phyloP scores from a whole-genome alignment of 108 stramenopile genomes.

The Asterionellopsis glacialis region DNA sequence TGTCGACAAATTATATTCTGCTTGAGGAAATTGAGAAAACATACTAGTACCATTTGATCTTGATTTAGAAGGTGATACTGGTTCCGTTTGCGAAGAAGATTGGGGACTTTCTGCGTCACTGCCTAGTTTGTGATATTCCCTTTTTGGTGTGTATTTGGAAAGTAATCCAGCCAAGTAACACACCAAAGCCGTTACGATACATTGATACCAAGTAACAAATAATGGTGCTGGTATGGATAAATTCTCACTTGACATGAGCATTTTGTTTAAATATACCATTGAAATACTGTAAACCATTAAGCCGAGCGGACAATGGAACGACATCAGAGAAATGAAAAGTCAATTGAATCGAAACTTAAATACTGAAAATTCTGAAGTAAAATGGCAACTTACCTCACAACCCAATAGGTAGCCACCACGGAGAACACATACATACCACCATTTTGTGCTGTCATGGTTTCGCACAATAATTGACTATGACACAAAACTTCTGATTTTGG shows the following conservation, averaged over 20 bases:
- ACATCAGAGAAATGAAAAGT: no score
- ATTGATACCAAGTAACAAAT: slow-evolving; percentile 95
- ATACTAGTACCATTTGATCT: slow-evolving; percentile 12
- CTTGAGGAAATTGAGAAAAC: slow-evolving; percentile 81
- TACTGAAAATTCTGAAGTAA: no score
- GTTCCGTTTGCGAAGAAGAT: slow-evolving; percentile 16
- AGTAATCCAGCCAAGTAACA: slow-evolving; percentile 70
- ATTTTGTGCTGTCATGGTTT: no score
- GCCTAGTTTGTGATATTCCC: slow-evolving; percentile 21
- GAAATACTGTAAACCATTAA: no score
- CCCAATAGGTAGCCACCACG: slow-evolving; percentile 56
- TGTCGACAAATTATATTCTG: slow-evolving; percentile 49
- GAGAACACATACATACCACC: slow-evolving; percentile 26
- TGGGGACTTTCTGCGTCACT: no score
- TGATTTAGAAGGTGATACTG: slow-evolving; percentile 78
- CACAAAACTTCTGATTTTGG: no score
- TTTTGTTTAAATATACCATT: slow-evolving; percentile 94
- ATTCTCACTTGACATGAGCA: slow-evolving; percentile 74
- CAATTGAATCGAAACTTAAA: no score
- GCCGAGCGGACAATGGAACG: no score
- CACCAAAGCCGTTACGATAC: slow-evolving; percentile 80
- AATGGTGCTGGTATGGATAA: slow-evolving; percentile 85
- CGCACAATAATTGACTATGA: no score
- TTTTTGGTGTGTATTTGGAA: slow-evolving; percentile 35
- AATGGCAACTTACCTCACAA: no score